Conservation (phyloP, 108 stramenopile genomes). For the Cyclotella kingstonii region DNA sequence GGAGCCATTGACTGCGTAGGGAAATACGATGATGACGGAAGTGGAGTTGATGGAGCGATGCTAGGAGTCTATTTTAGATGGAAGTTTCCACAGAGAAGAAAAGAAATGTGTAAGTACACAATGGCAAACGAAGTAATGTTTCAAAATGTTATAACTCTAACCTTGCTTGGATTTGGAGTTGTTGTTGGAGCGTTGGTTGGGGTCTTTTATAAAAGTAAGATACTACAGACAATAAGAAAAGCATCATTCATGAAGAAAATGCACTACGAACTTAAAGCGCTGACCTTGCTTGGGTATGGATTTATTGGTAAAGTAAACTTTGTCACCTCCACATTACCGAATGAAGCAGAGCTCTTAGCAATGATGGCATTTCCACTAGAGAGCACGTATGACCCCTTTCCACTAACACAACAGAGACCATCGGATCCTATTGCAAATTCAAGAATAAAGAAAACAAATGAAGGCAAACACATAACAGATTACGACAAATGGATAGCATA, state of each 20-base stretch:
- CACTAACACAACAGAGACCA: constrained; percentile 27
- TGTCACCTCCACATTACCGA: constrained; percentile 23
- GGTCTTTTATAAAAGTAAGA: background rate
- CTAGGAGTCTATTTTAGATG: too few species aligned
- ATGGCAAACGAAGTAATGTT: too few species aligned
- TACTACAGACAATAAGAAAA: background rate
- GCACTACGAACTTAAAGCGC: background rate
- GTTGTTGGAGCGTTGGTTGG: too few species aligned
- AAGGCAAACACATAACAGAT: background rate
- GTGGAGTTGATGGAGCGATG: too few species aligned
- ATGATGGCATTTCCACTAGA: constrained; percentile 23
- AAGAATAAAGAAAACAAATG: too few species aligned
- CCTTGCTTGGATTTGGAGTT: too few species aligned
- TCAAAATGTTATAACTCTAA: too few species aligned
- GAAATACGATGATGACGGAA: too few species aligned
- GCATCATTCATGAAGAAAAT: too few species aligned
- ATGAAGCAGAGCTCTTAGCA: constrained; percentile 16
- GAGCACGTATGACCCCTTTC: constrained; percentile 22
- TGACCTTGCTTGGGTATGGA: background rate
- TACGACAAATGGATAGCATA: background rate
- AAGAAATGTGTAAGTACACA: too few species aligned
- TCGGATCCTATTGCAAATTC: constrained; percentile 1
- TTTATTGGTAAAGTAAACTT: constrained; percentile 25
- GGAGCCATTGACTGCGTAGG: too few species aligned
- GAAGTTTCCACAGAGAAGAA: too few species aligned